Conservation (phyloP, 192 early-diverging fungal genomes). For the Coemansia sp. region DNA sequence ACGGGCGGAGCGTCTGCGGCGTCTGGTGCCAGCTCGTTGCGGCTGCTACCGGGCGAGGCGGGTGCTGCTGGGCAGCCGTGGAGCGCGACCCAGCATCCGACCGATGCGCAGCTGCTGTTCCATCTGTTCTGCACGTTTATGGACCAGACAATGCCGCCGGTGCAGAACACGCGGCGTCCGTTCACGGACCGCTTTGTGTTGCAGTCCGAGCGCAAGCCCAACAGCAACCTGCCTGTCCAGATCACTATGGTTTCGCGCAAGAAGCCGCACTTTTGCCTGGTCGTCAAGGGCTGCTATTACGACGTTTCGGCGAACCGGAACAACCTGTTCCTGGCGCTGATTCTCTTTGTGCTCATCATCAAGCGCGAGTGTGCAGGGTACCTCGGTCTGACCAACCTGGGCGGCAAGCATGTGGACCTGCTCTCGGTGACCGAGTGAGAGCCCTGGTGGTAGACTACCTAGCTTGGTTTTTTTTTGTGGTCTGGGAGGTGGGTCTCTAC, state of each 20-base stretch:
- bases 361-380: conserved; percentile 53
- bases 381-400: conserved; percentile 52
- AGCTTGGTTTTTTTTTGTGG: conserved; percentile 2
- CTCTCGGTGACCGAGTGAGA: conserved; percentile 50
- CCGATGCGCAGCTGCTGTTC: conserved; percentile 56
- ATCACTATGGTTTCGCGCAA: conserved; percentile 52
- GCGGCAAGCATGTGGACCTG: conserved; percentile 50
- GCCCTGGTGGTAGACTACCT: background rate
- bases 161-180: conserved; percentile 42
- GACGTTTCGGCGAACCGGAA: conserved; percentile 51
- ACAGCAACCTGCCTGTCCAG: conserved; percentile 46
- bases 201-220: conserved; percentile 47
- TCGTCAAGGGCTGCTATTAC: conserved; percentile 52
- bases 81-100: conserved; percentile 33
- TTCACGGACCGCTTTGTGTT: conserved; percentile 55
- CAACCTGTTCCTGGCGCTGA: conserved; percentile 44
- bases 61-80: conserved; percentile 11
- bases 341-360: conserved; percentile 53
- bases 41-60: too few relatives aligned
- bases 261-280: conserved; percentile 51
- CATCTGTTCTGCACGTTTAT: conserved; percentile 58
- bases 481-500: background rate
- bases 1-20: too few relatives aligned
- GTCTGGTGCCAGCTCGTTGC: too few relatives aligned
- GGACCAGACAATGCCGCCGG: conserved; percentile 53